phyloP scores from a whole-genome alignment of 2,329 filamentous ascomycete species.

The Apiospora hydei region DNA sequence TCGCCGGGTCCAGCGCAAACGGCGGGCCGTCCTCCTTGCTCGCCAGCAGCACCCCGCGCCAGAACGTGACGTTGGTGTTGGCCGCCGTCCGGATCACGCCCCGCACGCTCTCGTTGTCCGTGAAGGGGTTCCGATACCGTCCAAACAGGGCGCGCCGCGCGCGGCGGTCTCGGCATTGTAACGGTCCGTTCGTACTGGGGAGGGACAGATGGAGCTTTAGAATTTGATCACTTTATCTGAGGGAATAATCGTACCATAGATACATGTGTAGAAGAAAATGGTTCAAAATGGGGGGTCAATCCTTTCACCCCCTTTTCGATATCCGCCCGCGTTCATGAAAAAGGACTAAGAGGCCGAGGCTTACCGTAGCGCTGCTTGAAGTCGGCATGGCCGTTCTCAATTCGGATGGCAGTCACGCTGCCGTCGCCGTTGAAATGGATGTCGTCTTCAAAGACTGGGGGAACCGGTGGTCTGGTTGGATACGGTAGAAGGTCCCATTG shows the following conservation, averaged over 20 bases:
- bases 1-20: constrained; percentile 57
- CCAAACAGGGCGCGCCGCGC: constrained; percentile 53
- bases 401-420: constrained; percentile 49
- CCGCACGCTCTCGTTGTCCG: constrained; percentile 61
- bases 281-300: neutral
- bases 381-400: constrained; percentile 49
- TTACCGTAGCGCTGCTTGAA: constrained; percentile 48
- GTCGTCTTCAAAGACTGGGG: constrained; percentile 63
- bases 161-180: constrained; percentile 41
- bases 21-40: constrained; percentile 63
- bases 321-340: neutral
- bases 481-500: constrained; percentile 55
- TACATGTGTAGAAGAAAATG: neutral
- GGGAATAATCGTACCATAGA: neutral
- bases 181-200: constrained; percentile 47
- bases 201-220: neutral
- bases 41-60: constrained; percentile 61
- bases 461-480: constrained; percentile 61
- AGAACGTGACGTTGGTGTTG: constrained; percentile 68
- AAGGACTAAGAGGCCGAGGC: neutral
- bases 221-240: neutral
- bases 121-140: constrained; percentile 64
- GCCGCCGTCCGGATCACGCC: constrained; percentile 63
- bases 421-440: constrained; percentile 48
- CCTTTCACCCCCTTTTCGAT: neutral